These are phyloP conservation scores for Flaveria robusta DNA, from an alignment of 129 eudicot species.

Conservation along the genomic window DNA sequence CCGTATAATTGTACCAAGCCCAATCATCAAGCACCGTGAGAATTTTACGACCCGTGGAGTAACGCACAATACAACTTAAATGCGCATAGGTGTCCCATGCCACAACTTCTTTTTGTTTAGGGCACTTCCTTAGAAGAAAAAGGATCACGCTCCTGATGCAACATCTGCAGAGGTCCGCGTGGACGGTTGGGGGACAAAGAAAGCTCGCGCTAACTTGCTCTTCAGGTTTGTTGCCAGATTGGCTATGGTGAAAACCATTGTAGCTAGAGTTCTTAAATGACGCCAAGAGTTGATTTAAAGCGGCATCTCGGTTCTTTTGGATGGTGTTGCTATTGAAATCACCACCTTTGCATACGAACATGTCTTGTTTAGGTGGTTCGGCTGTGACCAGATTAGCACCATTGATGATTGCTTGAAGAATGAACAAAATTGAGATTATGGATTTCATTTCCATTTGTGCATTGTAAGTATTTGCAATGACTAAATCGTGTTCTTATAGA, in stretches of 20 bases:
- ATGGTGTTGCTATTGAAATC: not conserved
- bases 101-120: not conserved
- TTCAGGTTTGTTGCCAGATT: not conserved
- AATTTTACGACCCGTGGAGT: not conserved
- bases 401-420: not conserved
- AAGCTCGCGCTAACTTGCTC: constrained; percentile 11
- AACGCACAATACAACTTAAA: not conserved
- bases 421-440: not conserved
- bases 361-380: not conserved
- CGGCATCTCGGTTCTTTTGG: not conserved
- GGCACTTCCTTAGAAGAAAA: not conserved
- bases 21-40: not conserved
- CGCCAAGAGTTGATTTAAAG: not conserved
- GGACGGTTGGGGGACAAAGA: not conserved
- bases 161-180: not conserved
- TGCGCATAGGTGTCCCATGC: not conserved
- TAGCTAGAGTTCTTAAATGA: not conserved
- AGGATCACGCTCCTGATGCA: not conserved
- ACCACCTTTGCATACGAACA: not conserved
- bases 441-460: not conserved
- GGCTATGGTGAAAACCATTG: not conserved
- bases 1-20: not conserved
- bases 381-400: not conserved
- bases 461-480: not conserved
- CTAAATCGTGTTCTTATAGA: not conserved